Conservation (phyloP, 2,329 filamentous ascomycete genomes). For the Polychaeton citri region DNA sequence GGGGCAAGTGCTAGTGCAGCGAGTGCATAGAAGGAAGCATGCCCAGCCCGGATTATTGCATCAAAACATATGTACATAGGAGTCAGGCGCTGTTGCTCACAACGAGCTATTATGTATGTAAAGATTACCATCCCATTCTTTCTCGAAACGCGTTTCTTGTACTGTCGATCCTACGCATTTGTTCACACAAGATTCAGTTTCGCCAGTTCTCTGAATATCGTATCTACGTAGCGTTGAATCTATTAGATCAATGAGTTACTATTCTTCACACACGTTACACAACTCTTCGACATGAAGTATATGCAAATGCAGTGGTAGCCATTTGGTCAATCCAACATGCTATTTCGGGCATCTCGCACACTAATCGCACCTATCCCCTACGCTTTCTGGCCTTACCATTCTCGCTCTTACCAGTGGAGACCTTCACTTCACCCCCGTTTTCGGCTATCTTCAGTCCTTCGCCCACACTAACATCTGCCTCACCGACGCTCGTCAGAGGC, state of each 20-base stretch:
- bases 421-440: background rate
- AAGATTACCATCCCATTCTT: background rate
- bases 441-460: background rate
- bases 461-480: conserved; percentile 10
- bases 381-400: background rate
- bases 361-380: too few species aligned
- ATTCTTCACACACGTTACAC: too few species aligned
- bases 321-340: too few species aligned
- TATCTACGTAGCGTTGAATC: too few species aligned
- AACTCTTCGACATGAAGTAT: too few species aligned
- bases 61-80: background rate
- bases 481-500: conserved; percentile 23
- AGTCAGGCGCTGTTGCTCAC: background rate
- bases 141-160: background rate
- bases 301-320: too few species aligned
- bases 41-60: background rate
- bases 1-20: conserved; percentile 16
- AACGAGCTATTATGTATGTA: background rate
- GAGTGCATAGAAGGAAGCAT: conserved; percentile 6
- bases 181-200: too few species aligned
- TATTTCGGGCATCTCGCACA: too few species aligned
- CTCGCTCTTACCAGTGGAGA: background rate
- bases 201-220: too few species aligned
- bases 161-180: too few species aligned
- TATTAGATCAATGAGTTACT: too few species aligned